Base-by-base conservation (phyloP, 129 eudicot species). In the Mikania micrantha region DNA sequence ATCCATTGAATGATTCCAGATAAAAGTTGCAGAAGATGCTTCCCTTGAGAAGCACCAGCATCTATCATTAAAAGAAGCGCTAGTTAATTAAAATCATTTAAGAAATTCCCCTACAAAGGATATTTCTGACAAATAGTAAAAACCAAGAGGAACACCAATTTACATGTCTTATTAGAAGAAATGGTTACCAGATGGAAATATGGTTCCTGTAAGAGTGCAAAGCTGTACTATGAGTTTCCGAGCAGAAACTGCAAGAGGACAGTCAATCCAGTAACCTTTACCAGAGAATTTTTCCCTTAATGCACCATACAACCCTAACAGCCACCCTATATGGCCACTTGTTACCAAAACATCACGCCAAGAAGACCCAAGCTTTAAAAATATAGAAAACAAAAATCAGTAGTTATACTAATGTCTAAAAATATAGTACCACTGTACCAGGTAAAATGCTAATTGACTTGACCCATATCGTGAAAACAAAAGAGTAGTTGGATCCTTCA, bases 171-270 rank as follows among this genome's bases (percentile, higher is more conserved):
- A 12, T 65, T 28, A 74, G 65, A 78, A 57, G 40, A 70, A 64
- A 21, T 53, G 21, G 64, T 40, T 89, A 89, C 99, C 98, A 69
- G 96, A 76, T 71, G 96, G 92, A 80, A 90, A 94, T 50, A 94
- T 64, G 16, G 85, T 60, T 77, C 97, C 99, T 17, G 96, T 79
- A 60, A 94, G 76, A 60, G 97, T 83, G 80, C 87, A 94, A 71
- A 90, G 83, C 71, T 85, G 95, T 4, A 94, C 88, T 36, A 94
- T 70, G 69, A 90, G 88, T 53, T 87, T 94, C 65, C 99, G 81
- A 39, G 97, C 90, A 63, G 99, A 85, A 49, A 89, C 97, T 6
- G 99, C 99, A 82, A 94, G 87, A 60, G 99, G 99, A 77, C 97
- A 85, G 68, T 94, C 99, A 77, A 90, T 80, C 99, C 99, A 94